phyloP scores from a whole-genome alignment of 306 rosid species.

The Prosopis cineraria region DNA sequence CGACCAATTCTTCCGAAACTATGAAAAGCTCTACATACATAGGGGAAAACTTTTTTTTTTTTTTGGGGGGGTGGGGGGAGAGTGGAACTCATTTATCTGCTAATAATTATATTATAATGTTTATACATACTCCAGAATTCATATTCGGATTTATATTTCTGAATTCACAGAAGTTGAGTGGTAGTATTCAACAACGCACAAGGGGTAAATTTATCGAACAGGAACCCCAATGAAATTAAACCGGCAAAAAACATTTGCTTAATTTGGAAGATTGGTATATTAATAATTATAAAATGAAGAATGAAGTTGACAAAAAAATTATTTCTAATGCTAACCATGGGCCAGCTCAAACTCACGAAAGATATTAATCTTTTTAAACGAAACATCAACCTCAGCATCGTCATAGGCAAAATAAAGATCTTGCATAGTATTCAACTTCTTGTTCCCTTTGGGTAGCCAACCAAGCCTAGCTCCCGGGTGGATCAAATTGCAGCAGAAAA shows the following conservation, averaged over 20 bases:
- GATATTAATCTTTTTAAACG: conserved; percentile 26
- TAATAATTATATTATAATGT: too few species aligned
- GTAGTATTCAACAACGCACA: too few species aligned
- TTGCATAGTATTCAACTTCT: conserved; percentile 24
- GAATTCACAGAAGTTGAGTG: too few species aligned
- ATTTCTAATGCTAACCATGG: conserved; percentile 25
- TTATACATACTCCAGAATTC: too few species aligned
- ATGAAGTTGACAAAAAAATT: conserved; percentile 14
- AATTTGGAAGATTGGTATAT: neutral
- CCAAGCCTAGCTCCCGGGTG: conserved; percentile 13
- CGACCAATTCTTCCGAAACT: too few species aligned
- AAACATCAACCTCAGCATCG: conserved; percentile 31
- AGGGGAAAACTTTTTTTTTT: too few species aligned
- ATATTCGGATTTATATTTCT: too few species aligned
- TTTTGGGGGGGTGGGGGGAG: too few species aligned
- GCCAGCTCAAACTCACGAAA: conserved; percentile 29
- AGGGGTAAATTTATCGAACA: too few species aligned
- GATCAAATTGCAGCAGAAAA: conserved; percentile 16
- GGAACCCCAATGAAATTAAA: too few species aligned
- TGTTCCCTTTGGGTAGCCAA: conserved; percentile 30
- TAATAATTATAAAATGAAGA: conserved; percentile 17
- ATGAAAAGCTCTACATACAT: too few species aligned
- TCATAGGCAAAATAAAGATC: conserved; percentile 27
- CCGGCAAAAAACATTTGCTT: neutral
- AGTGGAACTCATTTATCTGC: too few species aligned